Evolutionary conservation across 306 rosid genomes (phyloP), one percentile per base, ranked within the genome.

Genomic region (Geum urbanum): DNA sequence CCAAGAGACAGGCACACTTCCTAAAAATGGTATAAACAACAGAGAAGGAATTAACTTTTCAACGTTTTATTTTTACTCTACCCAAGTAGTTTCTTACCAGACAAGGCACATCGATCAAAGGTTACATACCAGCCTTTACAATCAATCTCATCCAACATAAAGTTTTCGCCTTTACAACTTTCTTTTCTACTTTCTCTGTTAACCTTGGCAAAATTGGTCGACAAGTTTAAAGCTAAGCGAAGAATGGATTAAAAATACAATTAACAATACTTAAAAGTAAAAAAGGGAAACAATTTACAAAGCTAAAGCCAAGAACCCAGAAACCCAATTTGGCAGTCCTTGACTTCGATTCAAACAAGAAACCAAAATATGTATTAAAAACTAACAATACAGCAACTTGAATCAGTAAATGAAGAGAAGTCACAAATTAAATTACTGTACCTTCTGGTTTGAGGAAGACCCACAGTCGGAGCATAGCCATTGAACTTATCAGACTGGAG

Each of bases 401-500:
- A 58, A 56, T 0, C n/a, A 39, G 12, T 9, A 41, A 44, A 51
- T 11, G 14, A 66, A 7, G 13, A 27, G 8, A 27, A 3, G 40
- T 41, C 18, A 9, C 66, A 59, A 61, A 57, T 24, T 16, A 35
- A 10, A 14, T 9, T 64, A n/a, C n/a, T n/a, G n/a, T 79, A 91
- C 97, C 77, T 83, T 77, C 96, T 83, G 4, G 97, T 53, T 70
- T 88, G 97, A 35, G 73, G 92, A 72, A 91, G 95, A 47, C 98
- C 97, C 53, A 71, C 79, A 60, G 98, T 88, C 63, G 97, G 98
- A 35, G 97, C 87, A 81, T 94, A 94, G 47, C 97, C 97, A 76
- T 88, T 82, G 78, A 90, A 94, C 46, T 82, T 88, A 27, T 66
- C 80, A 16, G 96, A 88, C 16, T 74, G 85, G 66, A 94, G 72